Conservation (phyloP, 2,329 filamentous ascomycete species). For the Paramyrothecium sp. region DNA sequence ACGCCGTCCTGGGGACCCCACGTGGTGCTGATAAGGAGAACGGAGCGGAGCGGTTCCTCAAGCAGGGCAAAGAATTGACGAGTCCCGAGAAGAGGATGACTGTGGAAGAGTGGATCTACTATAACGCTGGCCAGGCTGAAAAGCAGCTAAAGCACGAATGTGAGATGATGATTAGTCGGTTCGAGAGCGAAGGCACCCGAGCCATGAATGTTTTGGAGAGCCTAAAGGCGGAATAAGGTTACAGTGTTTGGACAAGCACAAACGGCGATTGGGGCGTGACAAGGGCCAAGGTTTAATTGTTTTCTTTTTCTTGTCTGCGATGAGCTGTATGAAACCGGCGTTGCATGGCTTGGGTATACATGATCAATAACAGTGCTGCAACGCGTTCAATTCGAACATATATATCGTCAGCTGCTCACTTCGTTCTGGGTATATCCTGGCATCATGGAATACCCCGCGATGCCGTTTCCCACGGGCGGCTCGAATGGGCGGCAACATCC, state of each 20-base stretch:
- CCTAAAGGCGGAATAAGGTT: conserved; percentile 52
- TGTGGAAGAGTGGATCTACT: conserved; percentile 87
- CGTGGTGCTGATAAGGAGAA: conserved; percentile 51
- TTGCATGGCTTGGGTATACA: not conserved
- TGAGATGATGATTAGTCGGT: conserved; percentile 76
- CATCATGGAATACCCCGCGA: no score
- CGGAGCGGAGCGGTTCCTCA: conserved; percentile 45
- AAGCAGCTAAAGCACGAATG: conserved; percentile 76
- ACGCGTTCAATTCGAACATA: no score
- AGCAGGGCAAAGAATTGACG: conserved; percentile 60
- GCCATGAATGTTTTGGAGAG: conserved; percentile 79
- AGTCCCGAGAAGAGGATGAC: conserved; percentile 85
- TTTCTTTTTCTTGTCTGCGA: not conserved
- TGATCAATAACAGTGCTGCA: no score
- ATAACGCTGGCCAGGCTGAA: conserved; percentile 79
- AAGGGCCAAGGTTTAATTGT: no score
- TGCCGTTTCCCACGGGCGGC: no score
- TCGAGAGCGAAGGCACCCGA: conserved; percentile 78
- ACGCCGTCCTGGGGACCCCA: conserved; percentile 60
- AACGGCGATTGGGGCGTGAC: not conserved
- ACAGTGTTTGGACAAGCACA: not conserved
- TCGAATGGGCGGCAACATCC: no score
- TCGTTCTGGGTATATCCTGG: no score
- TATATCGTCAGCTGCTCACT: no score
- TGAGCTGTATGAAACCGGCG: not conserved